Conservation (phyloP, 2,329 filamentous ascomycete species). For the Verticillium nonalfalfae region DNA sequence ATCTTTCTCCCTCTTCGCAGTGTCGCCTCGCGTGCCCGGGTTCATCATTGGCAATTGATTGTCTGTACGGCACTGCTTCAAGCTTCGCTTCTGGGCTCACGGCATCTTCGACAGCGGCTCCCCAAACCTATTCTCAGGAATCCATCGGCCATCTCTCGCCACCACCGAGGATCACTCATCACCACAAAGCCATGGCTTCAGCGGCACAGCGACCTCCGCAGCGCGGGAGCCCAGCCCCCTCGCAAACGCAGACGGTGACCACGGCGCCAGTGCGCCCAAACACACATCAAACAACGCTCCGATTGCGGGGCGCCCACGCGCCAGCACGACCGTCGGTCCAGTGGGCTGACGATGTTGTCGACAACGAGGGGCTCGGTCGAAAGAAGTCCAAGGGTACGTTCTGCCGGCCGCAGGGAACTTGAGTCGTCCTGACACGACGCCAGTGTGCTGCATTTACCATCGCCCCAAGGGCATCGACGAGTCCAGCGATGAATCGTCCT, state of each 20-base stretch:
- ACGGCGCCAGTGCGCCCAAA: slow-evolving; percentile 17
- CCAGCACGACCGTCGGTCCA: slow-evolving; percentile 59
- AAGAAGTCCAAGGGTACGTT: slow-evolving; percentile 85
- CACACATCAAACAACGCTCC: slow-evolving; percentile 35
- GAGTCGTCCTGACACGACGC: not conserved
- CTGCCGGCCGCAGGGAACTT: not conserved
- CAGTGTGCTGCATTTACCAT: slow-evolving; percentile 99
- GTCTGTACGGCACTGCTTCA: no score
- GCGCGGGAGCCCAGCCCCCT: slow-evolving; percentile 9
- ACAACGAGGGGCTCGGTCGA: slow-evolving; percentile 90
- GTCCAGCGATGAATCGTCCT: slow-evolving; percentile 64
- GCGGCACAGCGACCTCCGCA: slow-evolving; percentile 4
- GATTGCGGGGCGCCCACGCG: slow-evolving; percentile 42
- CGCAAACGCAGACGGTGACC: slow-evolving; percentile 27
- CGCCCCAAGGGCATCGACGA: slow-evolving; percentile 76
- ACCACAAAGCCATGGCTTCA: not conserved
- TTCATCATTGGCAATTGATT: no score
- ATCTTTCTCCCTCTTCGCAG: no score
- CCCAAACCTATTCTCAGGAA: no score
- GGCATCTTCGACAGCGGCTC: not conserved
- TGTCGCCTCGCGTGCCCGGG: no score
- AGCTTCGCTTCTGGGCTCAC: not conserved
- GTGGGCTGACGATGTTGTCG: slow-evolving; percentile 89
- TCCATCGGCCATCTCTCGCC: no score
- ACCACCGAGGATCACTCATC: no score